Conservation (phyloP, 23 red algal genomes). For the Pyropia yezoensis region DNA sequence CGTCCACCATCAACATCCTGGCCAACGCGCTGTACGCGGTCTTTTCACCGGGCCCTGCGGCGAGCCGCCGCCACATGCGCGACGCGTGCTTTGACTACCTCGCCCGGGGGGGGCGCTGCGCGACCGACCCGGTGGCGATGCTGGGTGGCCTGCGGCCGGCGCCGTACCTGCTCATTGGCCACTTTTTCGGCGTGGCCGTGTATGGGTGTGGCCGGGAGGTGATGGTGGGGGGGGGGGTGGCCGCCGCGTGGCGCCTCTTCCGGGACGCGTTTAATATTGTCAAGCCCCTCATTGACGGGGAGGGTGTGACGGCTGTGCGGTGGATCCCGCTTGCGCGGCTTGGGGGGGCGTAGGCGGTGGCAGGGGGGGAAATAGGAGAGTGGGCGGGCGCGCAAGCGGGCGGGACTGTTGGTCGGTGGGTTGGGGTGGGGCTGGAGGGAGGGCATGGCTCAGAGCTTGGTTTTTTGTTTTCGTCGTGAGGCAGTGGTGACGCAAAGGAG, state of each 20-base stretch:
- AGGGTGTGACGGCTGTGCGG: constrained; percentile 61
- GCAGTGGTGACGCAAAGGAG: too few species aligned
- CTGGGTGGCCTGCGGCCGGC: constrained; percentile 81
- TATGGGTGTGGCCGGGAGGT: constrained; percentile 71
- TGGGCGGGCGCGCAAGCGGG: too few species aligned
- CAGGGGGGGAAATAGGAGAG: too few species aligned
- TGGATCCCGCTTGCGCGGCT: constrained; percentile 44
- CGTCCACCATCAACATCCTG: constrained; percentile 96
- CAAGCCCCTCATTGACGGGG: constrained; percentile 95
- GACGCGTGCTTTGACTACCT: constrained; percentile 91
- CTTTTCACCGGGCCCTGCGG: constrained; percentile 53
- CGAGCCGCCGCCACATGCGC: constrained; percentile 67
- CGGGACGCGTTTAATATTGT: constrained; percentile 91
- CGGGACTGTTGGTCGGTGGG: too few species aligned
- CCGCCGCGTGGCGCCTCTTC: constrained; percentile 61
- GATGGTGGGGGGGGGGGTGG: constrained; percentile 24
- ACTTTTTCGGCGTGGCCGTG: constrained; percentile 95
- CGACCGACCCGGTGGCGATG: constrained; percentile 85
- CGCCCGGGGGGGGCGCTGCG: constrained; percentile 46
- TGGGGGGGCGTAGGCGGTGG: too few species aligned
- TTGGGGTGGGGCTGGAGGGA: too few species aligned
- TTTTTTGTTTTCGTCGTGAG: too few species aligned
- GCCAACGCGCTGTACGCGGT: constrained; percentile 94
- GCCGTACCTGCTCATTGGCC: constrained; percentile 64
- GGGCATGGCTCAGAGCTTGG: too few species aligned